Evolutionary conservation across 2,329 filamentous ascomycete genomes (phyloP).

Genomic region (Dryadomyces quercivorus): DNA sequence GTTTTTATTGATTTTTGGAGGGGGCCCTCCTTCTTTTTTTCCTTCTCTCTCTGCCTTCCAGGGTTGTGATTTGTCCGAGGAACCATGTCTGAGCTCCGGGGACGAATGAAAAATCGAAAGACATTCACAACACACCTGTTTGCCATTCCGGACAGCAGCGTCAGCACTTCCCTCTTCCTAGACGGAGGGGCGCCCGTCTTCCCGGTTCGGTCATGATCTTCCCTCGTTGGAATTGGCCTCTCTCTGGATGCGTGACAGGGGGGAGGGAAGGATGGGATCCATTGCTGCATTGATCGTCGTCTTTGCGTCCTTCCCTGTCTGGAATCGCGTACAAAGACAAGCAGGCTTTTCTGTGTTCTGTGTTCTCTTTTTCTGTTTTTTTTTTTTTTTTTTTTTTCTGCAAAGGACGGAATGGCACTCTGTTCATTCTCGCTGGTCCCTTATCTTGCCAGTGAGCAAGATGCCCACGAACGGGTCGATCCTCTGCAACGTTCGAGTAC

Average conservation of each 20-base stretch:
- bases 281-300: too few relatives aligned
- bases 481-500: background rate
- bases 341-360: too few relatives aligned
- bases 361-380: too few relatives aligned
- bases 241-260: background rate
- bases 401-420: background rate
- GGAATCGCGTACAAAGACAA: background rate
- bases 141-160: too few relatives aligned
- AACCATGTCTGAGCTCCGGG: too few relatives aligned
- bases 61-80: too few relatives aligned
- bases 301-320: background rate
- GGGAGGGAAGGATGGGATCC: too few relatives aligned
- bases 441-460: background rate
- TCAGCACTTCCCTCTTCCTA: too few relatives aligned
- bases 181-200: background rate
- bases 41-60: background rate
- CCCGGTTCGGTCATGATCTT: background rate
- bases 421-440: background rate
- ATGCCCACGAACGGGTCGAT: background rate
- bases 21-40: background rate
- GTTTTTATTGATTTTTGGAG: background rate
- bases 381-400: background rate
- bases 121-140: too few relatives aligned
- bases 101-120: too few relatives aligned
- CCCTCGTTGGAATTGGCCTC: background rate